Percentiles rank a stretch among this genome's conserved stretches.
Conservation (phyloP, 1,284 basidiomycete species). For the Neonothopanus nambi region DNA sequence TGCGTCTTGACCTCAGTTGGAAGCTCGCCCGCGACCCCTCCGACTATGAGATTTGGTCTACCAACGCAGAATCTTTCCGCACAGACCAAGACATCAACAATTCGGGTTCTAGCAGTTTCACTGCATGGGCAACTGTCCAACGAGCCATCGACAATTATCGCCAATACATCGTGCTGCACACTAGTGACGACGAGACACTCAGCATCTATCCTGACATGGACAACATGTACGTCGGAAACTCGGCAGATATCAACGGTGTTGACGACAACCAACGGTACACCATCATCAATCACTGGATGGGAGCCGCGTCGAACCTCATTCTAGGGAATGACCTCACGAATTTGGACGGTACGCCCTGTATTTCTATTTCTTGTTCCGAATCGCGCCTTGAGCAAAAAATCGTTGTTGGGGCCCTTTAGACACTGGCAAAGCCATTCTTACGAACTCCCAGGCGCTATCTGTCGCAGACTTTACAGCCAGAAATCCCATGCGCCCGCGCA, state of each 20-base stretch:
- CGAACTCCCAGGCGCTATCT: slow-evolving; percentile 6
- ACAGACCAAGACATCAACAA: slow-evolving; percentile 19
- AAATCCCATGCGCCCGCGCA: slow-evolving; percentile 14
- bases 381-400: not conserved
- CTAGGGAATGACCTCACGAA: slow-evolving; percentile 16
- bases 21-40: slow-evolving; percentile 12
- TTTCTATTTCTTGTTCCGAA: not conserved
- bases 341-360: slow-evolving; percentile 8
- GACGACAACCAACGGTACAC: slow-evolving; percentile 8
- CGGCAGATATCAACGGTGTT: slow-evolving; percentile 4
- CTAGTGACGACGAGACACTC: slow-evolving; percentile 10
- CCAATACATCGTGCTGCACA: slow-evolving; percentile 14
- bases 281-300: slow-evolving; percentile 16
- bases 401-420: not conserved
- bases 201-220: slow-evolving; percentile 17
- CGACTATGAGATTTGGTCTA: slow-evolving; percentile 13
- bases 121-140: slow-evolving; percentile 14
- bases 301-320: slow-evolving; percentile 15
- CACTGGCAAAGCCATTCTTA: slow-evolving; percentile 9
- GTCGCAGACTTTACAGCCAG: slow-evolving; percentile 14
- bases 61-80: slow-evolving; percentile 14
- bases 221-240: slow-evolving; percentile 14
- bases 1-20: slow-evolving; percentile 17
- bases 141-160: slow-evolving; percentile 17
- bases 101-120: slow-evolving; percentile 3